Conservation (phyloP, 2,329 filamentous ascomycete genomes). For the Fusarium anthophilum region DNA sequence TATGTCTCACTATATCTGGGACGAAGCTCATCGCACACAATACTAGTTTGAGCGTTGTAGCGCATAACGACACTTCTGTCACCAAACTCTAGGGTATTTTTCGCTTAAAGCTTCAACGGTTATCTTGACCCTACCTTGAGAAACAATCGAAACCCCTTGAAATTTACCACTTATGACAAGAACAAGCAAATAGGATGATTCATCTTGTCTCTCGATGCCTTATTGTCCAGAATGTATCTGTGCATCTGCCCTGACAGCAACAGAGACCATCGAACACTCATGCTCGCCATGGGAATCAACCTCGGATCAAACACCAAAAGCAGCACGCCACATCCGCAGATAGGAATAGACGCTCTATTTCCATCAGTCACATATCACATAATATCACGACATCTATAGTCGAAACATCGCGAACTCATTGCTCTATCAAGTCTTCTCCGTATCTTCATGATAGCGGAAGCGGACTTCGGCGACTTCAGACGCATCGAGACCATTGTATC, state of each 20-base stretch:
- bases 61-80: background rate
- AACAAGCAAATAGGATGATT: accelerated
- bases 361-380: background rate
- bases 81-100: background rate
- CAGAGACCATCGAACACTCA: accelerated
- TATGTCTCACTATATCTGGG: background rate
- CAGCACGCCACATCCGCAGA: too few species aligned
- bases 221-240: background rate
- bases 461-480: background rate
- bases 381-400: too few species aligned
- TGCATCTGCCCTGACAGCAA: too few species aligned
- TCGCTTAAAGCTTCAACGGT: background rate
- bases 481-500: background rate
- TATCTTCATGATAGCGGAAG: background rate
- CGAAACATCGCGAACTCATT: background rate
- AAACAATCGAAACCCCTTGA: too few species aligned
- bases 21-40: background rate
- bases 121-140: background rate
- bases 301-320: too few species aligned
- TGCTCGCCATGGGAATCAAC: accelerated
- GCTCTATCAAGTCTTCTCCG: background rate
- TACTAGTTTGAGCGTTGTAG: too few species aligned
- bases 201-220: accelerated
- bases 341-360: background rate
- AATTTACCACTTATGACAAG: accelerated